Conservation (phyloP, 768 basidiomycete species). For the Agrocybe chaxingu region DNA sequence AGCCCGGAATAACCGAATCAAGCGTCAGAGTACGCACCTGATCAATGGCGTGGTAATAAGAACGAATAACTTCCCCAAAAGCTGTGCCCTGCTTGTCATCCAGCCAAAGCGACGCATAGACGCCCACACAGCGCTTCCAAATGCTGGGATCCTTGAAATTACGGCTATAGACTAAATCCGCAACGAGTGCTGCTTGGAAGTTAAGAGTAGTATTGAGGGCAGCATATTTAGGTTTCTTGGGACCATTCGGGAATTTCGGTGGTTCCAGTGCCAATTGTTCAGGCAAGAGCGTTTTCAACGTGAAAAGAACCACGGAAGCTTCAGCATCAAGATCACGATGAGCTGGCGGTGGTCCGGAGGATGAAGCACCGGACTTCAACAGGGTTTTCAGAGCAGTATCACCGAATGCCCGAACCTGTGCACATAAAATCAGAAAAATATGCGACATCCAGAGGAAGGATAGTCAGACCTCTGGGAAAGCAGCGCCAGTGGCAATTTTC, state of each 20-base stretch:
- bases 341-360: constrained; percentile 62
- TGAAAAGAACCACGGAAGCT: constrained; percentile 49
- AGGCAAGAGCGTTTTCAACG: constrained; percentile 61
- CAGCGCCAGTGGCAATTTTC: constrained; percentile 85
- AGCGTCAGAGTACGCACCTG: constrained; percentile 34
- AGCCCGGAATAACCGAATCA: neutral
- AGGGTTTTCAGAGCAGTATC: constrained; percentile 79
- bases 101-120: constrained; percentile 75
- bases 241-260: constrained; percentile 45
- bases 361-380: constrained; percentile 79
- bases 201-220: constrained; percentile 59
- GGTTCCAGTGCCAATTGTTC: constrained; percentile 40
- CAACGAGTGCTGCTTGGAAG: constrained; percentile 72
- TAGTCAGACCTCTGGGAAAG: constrained; percentile 81
- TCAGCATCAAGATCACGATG: constrained; percentile 70
- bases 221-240: constrained; percentile 50
- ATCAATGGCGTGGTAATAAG: constrained; percentile 77
- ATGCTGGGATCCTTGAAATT: constrained; percentile 48
- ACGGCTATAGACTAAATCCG: constrained; percentile 68
- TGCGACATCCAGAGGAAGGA: neutral
- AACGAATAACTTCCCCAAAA: constrained; percentile 63
- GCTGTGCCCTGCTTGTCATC: constrained; percentile 40
- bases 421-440: constrained; percentile 1
- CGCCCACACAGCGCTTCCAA: constrained; percentile 72
- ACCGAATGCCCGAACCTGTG: constrained; percentile 87